These are phyloP conservation scores for Mucor lusitanicus DNA, from an alignment of 371 early-diverging fungal genomes.

Conservation along the genomic window DNA sequence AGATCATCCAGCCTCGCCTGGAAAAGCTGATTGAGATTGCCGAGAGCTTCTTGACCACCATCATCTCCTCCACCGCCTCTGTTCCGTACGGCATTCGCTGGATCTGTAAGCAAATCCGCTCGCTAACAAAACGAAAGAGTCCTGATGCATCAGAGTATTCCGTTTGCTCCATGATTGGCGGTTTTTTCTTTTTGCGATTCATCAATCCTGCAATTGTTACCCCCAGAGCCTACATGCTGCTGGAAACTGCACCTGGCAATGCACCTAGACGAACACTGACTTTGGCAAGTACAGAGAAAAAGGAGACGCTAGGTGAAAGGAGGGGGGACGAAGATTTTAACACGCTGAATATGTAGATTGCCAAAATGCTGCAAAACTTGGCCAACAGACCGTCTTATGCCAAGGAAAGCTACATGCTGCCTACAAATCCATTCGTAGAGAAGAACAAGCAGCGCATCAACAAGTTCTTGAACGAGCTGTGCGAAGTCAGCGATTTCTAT, in stretches of 20 bases:
- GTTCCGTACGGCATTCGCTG: constrained; percentile 95
- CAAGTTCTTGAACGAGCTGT: constrained; percentile 85
- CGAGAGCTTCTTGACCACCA: constrained; percentile 75
- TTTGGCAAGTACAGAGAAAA: constrained; percentile 39
- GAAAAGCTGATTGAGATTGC: constrained; percentile 80
- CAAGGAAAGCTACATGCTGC: constrained; percentile 92
- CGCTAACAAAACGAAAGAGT: constrained; percentile 83
- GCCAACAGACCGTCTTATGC: constrained; percentile 94
- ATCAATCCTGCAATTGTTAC: constrained; percentile 95
- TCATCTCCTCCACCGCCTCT: constrained; percentile 75
- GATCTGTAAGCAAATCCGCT: constrained; percentile 95
- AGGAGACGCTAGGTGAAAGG: too few relatives aligned
- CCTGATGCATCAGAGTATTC: constrained; percentile 84
- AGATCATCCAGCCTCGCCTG: constrained; percentile 75
- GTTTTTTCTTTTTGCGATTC: constrained; percentile 93
- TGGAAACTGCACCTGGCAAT: constrained; percentile 73
- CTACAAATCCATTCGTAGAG: constrained; percentile 88
- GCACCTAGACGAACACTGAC: constrained; percentile 83
- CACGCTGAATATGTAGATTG: constrained; percentile 47
- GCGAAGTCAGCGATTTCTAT: constrained; percentile 95
- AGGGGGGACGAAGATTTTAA: background rate
- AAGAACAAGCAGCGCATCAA: constrained; percentile 84
- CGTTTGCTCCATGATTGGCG: constrained; percentile 89
- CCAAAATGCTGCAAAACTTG: constrained; percentile 92
- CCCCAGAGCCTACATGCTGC: constrained; percentile 88